Base-by-base conservation (phyloP, 192 early-diverging fungal species). In the Ambispora gerdemannii region DNA sequence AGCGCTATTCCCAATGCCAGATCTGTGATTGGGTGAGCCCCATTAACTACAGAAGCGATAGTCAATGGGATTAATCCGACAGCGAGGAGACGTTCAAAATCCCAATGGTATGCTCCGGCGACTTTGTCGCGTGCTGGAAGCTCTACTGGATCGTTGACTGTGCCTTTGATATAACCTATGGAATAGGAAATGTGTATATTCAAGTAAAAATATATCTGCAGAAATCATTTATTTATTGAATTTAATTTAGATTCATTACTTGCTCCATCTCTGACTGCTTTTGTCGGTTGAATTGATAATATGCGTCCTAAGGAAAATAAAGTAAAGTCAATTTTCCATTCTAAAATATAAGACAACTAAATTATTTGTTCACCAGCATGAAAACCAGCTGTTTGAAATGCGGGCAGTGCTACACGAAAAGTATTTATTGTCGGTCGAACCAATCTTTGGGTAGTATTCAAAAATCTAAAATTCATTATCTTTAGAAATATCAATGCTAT, bases 81-180 rank as follows among this genome's bases (percentile, higher is more conserved):
- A 50, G 89, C 86, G 22, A 95, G 75, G n/a, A 84, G 86, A 50
- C 97, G 94, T 76, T 98, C 97, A 75, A 90, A 83, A 84, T 91
- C 87, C 97, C 97, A 98, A 84, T 97, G 97, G 79, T 94, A 92
- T 49, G 93, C 93, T 24, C 97, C 97, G 74, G 92, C 85, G 43
- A 89, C 79, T 71, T 84, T 85, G 80, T 89, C 67, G 28, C 52
- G 50, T 38, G 53, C 33, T 1, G 67, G 67, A 58, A 69, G 53
- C 2, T 10, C 20, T 22, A 55, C 67, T 56, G 67, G 49, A 6
- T 69, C 67, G 25, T 69, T 69, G 8, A 69, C 67, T 2, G 13
- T 19, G 4, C 67, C 67, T 58, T 69, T 69, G n/a, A 69, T 58
- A 17, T 17, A 69, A 25, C n/a, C 67, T 69, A 55, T 30, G 13